Evolutionary conservation across 208 protist species (phyloP).

Genomic region (Leishmania tropica): DNA sequence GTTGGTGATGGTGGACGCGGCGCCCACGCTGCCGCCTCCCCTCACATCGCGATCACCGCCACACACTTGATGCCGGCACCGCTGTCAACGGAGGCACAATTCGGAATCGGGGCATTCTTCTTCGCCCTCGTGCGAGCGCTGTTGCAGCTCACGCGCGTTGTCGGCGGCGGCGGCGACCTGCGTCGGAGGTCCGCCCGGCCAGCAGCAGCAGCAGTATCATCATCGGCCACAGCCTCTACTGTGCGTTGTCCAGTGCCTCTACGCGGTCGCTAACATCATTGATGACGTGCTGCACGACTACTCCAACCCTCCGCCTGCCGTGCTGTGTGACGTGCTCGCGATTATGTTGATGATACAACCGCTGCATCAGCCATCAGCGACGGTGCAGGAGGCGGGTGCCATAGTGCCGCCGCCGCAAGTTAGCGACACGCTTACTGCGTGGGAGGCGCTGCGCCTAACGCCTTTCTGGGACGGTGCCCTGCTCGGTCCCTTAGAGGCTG

Average conservation of each 20-base stretch:
- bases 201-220: background rate
- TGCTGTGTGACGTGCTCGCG: constrained; percentile 41
- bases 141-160: constrained; percentile 21
- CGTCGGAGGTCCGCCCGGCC: background rate
- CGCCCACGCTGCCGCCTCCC: background rate
- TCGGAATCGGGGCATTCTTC: constrained; percentile 44
- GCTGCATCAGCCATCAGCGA: background rate
- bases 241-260: constrained; percentile 36
- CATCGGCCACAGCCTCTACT: background rate
- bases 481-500: constrained; percentile 17
- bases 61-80: constrained; percentile 10
- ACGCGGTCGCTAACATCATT: constrained; percentile 29
- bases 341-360: constrained; percentile 11
- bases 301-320: constrained; percentile 25
- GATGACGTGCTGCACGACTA: constrained; percentile 68
- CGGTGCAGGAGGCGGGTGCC: background rate
- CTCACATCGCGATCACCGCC: background rate
- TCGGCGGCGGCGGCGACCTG: background rate
- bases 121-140: constrained; percentile 33
- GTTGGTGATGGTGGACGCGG: background rate
- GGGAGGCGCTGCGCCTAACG: constrained; percentile 19
- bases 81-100: constrained; percentile 43
- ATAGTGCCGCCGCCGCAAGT: background rate
- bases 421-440: background rate
- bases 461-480: constrained; percentile 16